Percentiles rank a stretch among this genome's conserved stretches.
These are phyloP conservation scores for Aquilaria sinensis DNA, from an alignment of 345 rosid genomes.

Conservation along the genomic window DNA sequence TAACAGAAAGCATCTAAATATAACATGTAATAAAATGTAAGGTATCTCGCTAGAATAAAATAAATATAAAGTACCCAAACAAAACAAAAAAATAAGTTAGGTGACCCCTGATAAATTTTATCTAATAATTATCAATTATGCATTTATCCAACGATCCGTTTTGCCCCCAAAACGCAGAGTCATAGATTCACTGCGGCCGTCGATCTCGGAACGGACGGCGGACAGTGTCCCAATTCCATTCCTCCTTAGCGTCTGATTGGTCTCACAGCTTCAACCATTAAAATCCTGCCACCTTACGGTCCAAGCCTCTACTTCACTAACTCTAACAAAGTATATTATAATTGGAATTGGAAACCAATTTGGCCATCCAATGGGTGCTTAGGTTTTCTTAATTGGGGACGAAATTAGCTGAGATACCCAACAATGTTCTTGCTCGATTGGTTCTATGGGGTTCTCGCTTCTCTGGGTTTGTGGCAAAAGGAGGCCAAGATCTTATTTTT, in stretches of 20 bases:
- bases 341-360: background rate
- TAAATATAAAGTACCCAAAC: too few relatives aligned
- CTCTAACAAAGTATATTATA: background rate
- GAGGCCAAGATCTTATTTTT: conserved; percentile 84
- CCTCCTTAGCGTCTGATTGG: conserved; percentile 11
- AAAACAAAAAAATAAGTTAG: too few relatives aligned
- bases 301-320: background rate
- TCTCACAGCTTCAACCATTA: conserved; percentile 6
- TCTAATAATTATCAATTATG: too few relatives aligned
- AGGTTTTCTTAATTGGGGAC: background rate
- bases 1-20: too few relatives aligned
- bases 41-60: too few relatives aligned
- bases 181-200: background rate
- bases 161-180: too few relatives aligned
- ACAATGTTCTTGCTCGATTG: conserved; percentile 70
- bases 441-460: conserved; percentile 72
- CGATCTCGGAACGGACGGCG: conserved; percentile 1
- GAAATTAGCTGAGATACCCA: conserved; percentile 3
- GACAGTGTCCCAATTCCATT: conserved; percentile 1
- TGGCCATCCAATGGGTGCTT: background rate
- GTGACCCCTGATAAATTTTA: too few relatives aligned
- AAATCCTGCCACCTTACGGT: conserved; percentile 6
- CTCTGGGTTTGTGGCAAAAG: conserved; percentile 73
- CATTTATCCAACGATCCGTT: too few relatives aligned
- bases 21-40: too few relatives aligned